Base-by-base conservation (phyloP, 495 filamentous ascomycete genomes). In the Tuber calosporum region DNA sequence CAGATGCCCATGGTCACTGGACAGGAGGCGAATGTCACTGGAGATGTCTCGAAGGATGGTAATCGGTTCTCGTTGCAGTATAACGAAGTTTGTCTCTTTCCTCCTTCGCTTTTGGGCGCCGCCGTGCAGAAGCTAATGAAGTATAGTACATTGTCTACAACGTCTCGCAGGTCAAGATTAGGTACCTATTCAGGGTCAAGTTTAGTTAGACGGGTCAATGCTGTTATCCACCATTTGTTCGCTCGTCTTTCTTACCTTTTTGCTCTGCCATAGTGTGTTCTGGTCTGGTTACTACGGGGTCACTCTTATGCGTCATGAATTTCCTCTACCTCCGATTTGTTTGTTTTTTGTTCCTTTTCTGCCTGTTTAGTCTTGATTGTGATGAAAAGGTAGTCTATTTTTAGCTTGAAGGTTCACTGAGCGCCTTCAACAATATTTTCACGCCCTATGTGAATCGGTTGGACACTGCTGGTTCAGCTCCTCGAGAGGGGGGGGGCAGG, bases 71-170 rank as follows among this genome's bases (percentile, higher is more conserved):
- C 75, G 30, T 82, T 90, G 34, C 77, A 80, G 7, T 90, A 90
- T 80, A 90, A 90, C 78, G 89, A 91, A 71, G 80, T 81, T 73
- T 58, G 69, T 66, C 19, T 20, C 36, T 15, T 2, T 15, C 37
- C 38, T 34, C 1, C 15, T 4, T 42, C 0, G 9, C 5, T 48
- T 53, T 15, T 42, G 41, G 6, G n/a, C 53, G 48, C n/a, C 30
- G n/a, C 13, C n/a, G 37, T 34, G 26, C 22, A 38, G 34, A 36
- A 42, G 30, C 73, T 81, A 39, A 73, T 42, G 19, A 34, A 9
- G 48, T 39, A 15, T 41, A 89, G 85, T 96, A 93, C 80, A 92
- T 95, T 68, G 86, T 86, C 39, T 97, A 97, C 78, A 88, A 94
- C 79, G 85, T 92, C 13, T 84, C 89, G 1, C 93, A 97, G 83